These are phyloP conservation scores for Fusarium acutatum DNA, from an alignment of 2,329 filamentous ascomycete species.

Conservation along the genomic window DNA sequence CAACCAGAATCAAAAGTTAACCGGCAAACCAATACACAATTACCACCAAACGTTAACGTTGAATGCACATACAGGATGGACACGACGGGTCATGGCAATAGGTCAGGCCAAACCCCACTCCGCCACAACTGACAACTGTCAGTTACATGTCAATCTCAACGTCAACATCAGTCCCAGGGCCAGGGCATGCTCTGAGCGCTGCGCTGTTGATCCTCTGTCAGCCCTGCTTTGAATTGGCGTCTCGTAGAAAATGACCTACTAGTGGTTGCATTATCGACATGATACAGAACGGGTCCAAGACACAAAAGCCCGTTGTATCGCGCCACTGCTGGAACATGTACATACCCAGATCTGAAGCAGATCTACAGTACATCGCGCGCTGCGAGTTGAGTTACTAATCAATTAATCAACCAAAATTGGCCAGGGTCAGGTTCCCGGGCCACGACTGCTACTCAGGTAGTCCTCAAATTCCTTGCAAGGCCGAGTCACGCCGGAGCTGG, in stretches of 20 bases:
- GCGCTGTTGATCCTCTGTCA: not conserved
- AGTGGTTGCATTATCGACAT: slow-evolving; percentile 25
- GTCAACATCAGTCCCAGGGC: not conserved
- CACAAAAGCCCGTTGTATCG: slow-evolving; percentile 16
- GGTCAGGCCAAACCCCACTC: slow-evolving; percentile 18
- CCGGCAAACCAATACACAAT: not conserved
- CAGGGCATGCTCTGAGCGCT: not conserved
- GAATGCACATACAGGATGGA: not conserved
- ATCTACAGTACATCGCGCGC: slow-evolving; percentile 7
- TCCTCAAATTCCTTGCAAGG: slow-evolving; percentile 2
- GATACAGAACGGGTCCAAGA: slow-evolving; percentile 12
- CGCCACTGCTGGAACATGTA: slow-evolving; percentile 14
- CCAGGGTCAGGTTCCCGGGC: not conserved
- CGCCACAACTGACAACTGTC: slow-evolving; percentile 37
- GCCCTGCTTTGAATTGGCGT: slow-evolving; percentile 1
- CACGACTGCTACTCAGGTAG: slow-evolving; percentile 10
- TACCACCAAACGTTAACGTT: slow-evolving; percentile 12
- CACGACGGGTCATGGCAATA: slow-evolving; percentile 10
- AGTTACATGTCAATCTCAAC: slow-evolving; percentile 13
- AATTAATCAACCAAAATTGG: not conserved
- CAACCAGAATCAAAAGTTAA: not conserved
- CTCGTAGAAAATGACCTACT: not conserved
- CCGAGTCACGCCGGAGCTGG: slow-evolving; percentile 30
- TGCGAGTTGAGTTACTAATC: slow-evolving; percentile 2
- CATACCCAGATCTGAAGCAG: slow-evolving; percentile 21